Evolutionary conservation across 352 stramenopile genomes (phyloP).

Genomic region (Phytophthora meadii): DNA sequence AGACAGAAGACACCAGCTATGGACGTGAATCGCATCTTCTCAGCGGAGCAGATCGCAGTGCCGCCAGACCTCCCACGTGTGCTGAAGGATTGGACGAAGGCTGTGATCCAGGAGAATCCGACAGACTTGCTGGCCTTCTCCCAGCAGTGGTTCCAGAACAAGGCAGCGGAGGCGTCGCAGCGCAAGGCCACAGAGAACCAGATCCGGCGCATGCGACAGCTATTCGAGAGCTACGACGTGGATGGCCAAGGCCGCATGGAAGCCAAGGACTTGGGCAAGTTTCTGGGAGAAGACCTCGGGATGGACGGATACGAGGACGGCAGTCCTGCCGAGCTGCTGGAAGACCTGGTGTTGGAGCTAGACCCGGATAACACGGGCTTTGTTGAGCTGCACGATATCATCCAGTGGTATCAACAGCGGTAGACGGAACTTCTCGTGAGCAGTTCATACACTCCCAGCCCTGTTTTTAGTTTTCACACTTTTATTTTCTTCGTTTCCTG

Average conservation of each 20-base stretch:
- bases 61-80: constrained; percentile 85
- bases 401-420: constrained; percentile 83
- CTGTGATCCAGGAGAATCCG: constrained; percentile 83
- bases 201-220: constrained; percentile 68
- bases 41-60: constrained; percentile 92
- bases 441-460: constrained; percentile 2
- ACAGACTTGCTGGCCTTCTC: constrained; percentile 85
- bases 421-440: constrained; percentile 15
- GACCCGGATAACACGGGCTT: constrained; percentile 82
- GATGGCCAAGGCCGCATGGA: constrained; percentile 85
- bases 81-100: constrained; percentile 93
- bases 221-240: constrained; percentile 85
- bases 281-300: constrained; percentile 69
- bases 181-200: constrained; percentile 71
- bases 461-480: constrained; percentile 28
- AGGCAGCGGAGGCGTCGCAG: constrained; percentile 63
- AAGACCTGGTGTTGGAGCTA: constrained; percentile 74
- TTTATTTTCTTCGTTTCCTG: constrained; percentile 32
- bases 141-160: constrained; percentile 87
- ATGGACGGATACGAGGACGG: constrained; percentile 64
- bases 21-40: constrained; percentile 94
- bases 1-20: constrained; percentile 40
- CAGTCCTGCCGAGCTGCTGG: constrained; percentile 48
- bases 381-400: constrained; percentile 82
- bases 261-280: constrained; percentile 71